phyloP scores from a whole-genome alignment of 345 rosid species.

The Hibiscus syriacus region DNA sequence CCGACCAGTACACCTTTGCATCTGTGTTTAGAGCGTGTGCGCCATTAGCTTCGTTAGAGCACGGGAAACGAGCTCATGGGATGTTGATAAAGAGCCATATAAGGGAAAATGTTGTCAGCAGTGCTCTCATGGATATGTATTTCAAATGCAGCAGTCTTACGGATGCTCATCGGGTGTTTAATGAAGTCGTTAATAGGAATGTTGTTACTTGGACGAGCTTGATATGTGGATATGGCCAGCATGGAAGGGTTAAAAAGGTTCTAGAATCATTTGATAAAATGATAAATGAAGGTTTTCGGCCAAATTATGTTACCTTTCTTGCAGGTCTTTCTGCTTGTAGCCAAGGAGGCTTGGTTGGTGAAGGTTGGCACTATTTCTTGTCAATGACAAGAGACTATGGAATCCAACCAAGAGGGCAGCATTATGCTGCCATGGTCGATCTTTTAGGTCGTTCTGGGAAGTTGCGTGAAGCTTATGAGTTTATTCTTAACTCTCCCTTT shows the following conservation, averaged over 20 bases:
- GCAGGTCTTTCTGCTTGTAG: conserved; percentile 78
- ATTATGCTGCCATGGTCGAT: conserved; percentile 66
- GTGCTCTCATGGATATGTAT: conserved; percentile 69
- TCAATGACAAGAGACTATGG: conserved; percentile 33
- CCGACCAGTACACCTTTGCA: conserved; percentile 49
- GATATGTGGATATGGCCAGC: conserved; percentile 60
- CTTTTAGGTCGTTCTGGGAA: conserved; percentile 63
- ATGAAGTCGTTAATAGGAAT: conserved; percentile 37
- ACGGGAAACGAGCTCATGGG: conserved; percentile 64
- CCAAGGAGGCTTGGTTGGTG: conserved; percentile 57
- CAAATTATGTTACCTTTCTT: conserved; percentile 55
- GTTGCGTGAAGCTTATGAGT: conserved; percentile 51
- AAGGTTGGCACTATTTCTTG: conserved; percentile 43
- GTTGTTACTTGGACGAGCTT: conserved; percentile 61
- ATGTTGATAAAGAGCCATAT: conserved; percentile 42
- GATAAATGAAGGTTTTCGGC: conserved; percentile 39
- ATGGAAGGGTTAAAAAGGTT: conserved; percentile 48
- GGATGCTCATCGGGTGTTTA: conserved; percentile 41
- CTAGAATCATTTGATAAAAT: conserved; percentile 40
- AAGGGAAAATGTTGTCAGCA: conserved; percentile 45
- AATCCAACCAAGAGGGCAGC: conserved; percentile 54
- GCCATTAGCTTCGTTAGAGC: conserved; percentile 41
- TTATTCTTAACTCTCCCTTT: conserved; percentile 54
- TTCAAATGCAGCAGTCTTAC: conserved; percentile 52
- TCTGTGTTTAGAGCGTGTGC: conserved; percentile 62